A percentile compares a stretch with the other conserved stretches of the same genome.
phyloP scores from a whole-genome alignment of 208 protist species.

The Acanthamoeba triangularis region DNA sequence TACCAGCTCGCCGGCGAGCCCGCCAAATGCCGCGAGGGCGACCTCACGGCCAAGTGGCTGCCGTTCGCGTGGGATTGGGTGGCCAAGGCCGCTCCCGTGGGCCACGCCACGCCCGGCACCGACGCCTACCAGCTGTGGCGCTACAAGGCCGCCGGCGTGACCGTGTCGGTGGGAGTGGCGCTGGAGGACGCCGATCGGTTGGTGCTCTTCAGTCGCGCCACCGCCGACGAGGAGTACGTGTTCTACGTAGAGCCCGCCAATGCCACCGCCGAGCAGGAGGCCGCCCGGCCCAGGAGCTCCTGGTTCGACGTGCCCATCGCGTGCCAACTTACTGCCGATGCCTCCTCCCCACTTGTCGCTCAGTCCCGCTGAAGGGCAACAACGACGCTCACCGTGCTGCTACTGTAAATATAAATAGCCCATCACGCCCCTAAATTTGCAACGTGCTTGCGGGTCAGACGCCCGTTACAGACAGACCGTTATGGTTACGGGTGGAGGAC shows the following conservation, averaged over 20 bases:
- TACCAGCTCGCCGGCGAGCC: not conserved
- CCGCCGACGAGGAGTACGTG: not conserved
- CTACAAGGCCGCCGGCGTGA: not conserved
- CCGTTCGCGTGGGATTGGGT: not conserved
- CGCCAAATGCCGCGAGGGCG: not conserved
- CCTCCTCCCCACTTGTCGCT: not conserved
- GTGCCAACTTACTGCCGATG: not conserved
- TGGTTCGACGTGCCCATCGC: slow-evolving; percentile 2
- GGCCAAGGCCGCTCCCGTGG: not conserved
- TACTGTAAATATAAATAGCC: not conserved
- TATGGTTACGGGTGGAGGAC: slow-evolving; percentile 1
- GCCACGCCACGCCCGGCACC: not conserved
- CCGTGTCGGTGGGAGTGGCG: not conserved
- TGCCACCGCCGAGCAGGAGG: not conserved
- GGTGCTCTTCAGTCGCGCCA: not conserved
- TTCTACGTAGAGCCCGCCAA: not conserved
- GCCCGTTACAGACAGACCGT: too few species aligned
- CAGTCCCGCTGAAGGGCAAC: not conserved
- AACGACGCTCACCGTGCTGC: not conserved
- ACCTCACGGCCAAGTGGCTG: not conserved
- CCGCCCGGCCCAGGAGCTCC: not conserved
- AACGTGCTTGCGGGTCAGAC: too few species aligned
- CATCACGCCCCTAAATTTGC: too few species aligned
- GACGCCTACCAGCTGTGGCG: not conserved
- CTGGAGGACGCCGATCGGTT: not conserved